Evolutionary conservation across 371 early-diverging fungal genomes (phyloP), one percentile per base, ranked within the genome.

Genomic region (Syncephalis fuscata): DNA sequence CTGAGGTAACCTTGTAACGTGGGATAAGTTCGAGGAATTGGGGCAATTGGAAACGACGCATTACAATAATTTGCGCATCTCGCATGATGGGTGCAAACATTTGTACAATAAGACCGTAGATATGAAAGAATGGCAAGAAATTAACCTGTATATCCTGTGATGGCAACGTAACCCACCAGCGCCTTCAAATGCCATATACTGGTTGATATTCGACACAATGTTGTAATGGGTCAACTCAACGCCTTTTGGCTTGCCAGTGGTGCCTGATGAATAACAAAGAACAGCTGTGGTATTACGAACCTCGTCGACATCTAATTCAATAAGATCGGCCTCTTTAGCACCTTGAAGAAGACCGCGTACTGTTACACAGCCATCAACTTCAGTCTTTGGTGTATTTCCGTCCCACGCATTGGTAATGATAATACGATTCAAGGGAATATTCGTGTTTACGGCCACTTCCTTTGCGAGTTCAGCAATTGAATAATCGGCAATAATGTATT

Each of bases 181-280:
- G 5, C 19, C 41, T 8, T 16, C 41, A 8, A 21, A 41, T 41
- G 19, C 41, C 19, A 57, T 56, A 32, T 32, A 32, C 56, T 87
- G 88, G 16, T 67, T 54, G 8, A 77, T 56, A 49, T 85, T 85
- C 36, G 80, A 57, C 2, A 74, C 66, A 14, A 89, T 65, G 54
- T 90, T 92, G 50, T 59, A 52, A 55, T 90, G 88, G 1, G 85
- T 80, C 5, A 82, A 69, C 65, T 76, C 67, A 1, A 87, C 89
- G 32, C 88, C 88, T 61, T 90, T 81, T 54, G 76, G 45, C 47
- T 50, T 62, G 51, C 81, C 82, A 4, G 82, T 82, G 11, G 84
- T 86, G 1, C 87, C 86, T n/a, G 77, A 76, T 9, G 80, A 79
- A 58, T 80, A 86, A 57, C 79, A 78, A 14, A 86, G 64, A 53